phyloP scores from a whole-genome alignment of 768 basidiomycete species.

The Lyophyllum decastes region DNA sequence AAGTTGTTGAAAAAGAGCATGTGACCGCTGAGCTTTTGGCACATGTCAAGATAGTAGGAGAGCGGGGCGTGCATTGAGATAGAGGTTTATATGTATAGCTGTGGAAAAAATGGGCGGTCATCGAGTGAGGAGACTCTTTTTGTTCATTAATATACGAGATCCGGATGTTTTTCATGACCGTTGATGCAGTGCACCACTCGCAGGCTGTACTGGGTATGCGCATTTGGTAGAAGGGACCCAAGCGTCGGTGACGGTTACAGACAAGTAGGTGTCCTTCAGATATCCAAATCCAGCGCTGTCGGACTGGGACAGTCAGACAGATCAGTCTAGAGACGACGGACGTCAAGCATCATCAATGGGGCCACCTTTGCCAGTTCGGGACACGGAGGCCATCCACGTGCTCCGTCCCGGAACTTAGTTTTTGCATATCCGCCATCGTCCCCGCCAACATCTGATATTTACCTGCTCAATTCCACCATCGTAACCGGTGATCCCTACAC shows the following conservation, averaged over 20 bases:
- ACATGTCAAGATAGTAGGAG: conserved; percentile 39
- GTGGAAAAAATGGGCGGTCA: conserved; percentile 20
- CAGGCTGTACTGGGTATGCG: conserved; percentile 42
- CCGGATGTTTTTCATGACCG: conserved; percentile 49
- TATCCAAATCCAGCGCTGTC: conserved; percentile 31
- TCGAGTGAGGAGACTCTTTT: conserved; percentile 20
- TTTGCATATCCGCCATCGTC: conserved; percentile 5
- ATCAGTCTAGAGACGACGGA: conserved; percentile 22
- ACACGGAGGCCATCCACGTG: conserved; percentile 14
- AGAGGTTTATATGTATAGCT: conserved; percentile 25
- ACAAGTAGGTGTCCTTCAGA: conserved; percentile 33
- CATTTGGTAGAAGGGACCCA: conserved; percentile 49
- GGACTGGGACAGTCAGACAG: conserved; percentile 10
- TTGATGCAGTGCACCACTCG: conserved; percentile 43
- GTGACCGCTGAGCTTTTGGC: conserved; percentile 36
- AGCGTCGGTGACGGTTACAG: conserved; percentile 25
- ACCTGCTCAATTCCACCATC: not conserved
- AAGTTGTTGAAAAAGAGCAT: conserved; percentile 39
- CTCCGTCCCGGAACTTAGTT: conserved; percentile 14
- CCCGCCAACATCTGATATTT: conserved; percentile 2
- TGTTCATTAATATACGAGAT: conserved; percentile 45
- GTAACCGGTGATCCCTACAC: not conserved
- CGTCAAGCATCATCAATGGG: conserved; percentile 9
- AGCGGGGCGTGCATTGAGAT: conserved; percentile 31
- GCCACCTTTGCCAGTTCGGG: conserved; percentile 15